Evolutionary conservation across 1,284 basidiomycete species (phyloP).

Genomic region (Boletus sp.): DNA sequence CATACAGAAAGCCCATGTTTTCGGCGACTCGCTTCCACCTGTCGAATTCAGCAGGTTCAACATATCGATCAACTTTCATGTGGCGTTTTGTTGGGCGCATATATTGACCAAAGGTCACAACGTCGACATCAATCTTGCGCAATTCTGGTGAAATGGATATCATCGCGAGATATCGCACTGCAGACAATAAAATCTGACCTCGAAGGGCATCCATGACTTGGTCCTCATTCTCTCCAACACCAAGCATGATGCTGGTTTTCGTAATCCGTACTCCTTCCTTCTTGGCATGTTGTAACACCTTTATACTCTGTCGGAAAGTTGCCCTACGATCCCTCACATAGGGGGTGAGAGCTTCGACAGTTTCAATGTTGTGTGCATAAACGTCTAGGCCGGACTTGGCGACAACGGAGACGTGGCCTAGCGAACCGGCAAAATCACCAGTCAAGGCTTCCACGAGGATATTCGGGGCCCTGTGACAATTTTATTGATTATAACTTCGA

Average conservation of each 20-base stretch:
- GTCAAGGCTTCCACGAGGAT: conserved; percentile 97
- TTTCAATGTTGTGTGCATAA: conserved; percentile 98
- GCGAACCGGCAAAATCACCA: conserved; percentile 86
- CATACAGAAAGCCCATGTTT: conserved; percentile 94
- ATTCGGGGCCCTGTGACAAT: conserved; percentile 69
- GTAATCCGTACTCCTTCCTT: conserved; percentile 84
- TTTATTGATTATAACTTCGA: not conserved
- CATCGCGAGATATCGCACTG: not conserved
- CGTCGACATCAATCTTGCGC: conserved; percentile 85
- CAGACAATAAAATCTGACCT: conserved; percentile 45
- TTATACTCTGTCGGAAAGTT: conserved; percentile 85
- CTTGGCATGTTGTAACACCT: conserved; percentile 81
- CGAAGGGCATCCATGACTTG: conserved; percentile 82
- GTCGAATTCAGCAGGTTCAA: conserved; percentile 90
- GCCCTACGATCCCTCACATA: conserved; percentile 94
- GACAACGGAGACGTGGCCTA: conserved; percentile 75
- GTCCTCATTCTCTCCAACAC: conserved; percentile 87
- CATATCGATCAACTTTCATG: conserved; percentile 98
- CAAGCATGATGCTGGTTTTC: conserved; percentile 99
- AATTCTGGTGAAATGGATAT: conserved; percentile 54
- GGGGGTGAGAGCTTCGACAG: conserved; percentile 89
- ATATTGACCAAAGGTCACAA: conserved; percentile 99
- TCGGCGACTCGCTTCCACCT: conserved; percentile 89
- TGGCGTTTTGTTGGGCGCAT: conserved; percentile 99
- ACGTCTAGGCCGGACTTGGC: conserved; percentile 94